A percentile compares a stretch with the other conserved stretches of the same genome.
Evolutionary conservation across 306 rosid genomes (phyloP).

Genomic region (Cicer judaicum): DNA sequence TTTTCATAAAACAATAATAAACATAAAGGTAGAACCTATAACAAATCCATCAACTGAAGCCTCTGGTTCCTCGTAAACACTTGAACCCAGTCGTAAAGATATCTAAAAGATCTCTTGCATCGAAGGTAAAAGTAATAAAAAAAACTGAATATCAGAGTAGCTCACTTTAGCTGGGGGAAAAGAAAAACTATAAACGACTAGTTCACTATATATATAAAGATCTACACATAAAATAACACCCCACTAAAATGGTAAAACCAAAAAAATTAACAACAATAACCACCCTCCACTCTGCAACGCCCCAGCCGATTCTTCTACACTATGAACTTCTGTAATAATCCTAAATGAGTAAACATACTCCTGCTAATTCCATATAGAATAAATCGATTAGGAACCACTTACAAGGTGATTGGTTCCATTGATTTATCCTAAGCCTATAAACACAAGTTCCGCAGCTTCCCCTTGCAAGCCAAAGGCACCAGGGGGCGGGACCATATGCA

Average conservation of each 20-base stretch:
- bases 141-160: slow-evolving; percentile 26
- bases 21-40: neutral
- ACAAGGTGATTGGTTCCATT: slow-evolving; percentile 55
- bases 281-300: slow-evolving; percentile 46
- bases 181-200: slow-evolving; percentile 47
- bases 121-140: slow-evolving; percentile 5
- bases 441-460: slow-evolving; percentile 66
- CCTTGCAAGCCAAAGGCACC: slow-evolving; percentile 54
- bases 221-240: slow-evolving; percentile 42
- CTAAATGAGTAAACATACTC: slow-evolving; percentile 48
- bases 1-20: no score
- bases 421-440: slow-evolving; percentile 63
- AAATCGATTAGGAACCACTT: slow-evolving; percentile 53
- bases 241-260: neutral
- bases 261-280: slow-evolving; percentile 46
- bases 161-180: slow-evolving; percentile 39
- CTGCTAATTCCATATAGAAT: slow-evolving; percentile 46
- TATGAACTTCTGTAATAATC: slow-evolving; percentile 44
- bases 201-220: slow-evolving; percentile 42
- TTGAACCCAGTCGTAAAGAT: slow-evolving; percentile 2
- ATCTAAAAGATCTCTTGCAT: slow-evolving; percentile 34
- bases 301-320: slow-evolving; percentile 50
- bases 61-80: neutral
- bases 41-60: neutral
- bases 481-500: slow-evolving; percentile 57